Conservation (phyloP, 768 basidiomycete species). For the Gloeostereum incarnatum region DNA sequence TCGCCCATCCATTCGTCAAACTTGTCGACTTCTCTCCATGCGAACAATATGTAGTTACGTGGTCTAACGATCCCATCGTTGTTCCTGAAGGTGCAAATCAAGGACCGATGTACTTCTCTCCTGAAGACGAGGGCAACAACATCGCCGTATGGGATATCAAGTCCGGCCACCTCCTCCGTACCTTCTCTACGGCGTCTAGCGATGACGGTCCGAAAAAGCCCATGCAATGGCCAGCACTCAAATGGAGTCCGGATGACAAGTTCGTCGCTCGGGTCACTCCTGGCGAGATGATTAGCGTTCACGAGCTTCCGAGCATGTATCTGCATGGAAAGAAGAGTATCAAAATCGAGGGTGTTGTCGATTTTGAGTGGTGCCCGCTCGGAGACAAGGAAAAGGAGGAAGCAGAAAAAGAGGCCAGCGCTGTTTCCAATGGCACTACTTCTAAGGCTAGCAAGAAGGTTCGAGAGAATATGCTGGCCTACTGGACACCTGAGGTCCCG, state of each 20-base stretch:
- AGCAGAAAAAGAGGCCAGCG: conserved; percentile 39
- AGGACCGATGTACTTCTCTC: conserved; percentile 80
- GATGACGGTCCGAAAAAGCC: conserved; percentile 66
- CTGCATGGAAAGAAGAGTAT: conserved; percentile 93
- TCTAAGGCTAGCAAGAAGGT: conserved; percentile 50
- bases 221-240: conserved; percentile 91
- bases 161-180: conserved; percentile 84
- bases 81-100: conserved; percentile 74
- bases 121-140: conserved; percentile 94
- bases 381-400: conserved; percentile 85
- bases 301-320: conserved; percentile 91
- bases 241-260: conserved; percentile 97
- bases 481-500: conserved; percentile 94
- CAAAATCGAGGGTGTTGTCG: conserved; percentile 94
- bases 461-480: conserved; percentile 89
- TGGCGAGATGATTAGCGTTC: conserved; percentile 91
- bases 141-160: conserved; percentile 99
- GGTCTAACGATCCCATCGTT: conserved; percentile 90
- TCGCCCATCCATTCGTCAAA: conserved; percentile 92
- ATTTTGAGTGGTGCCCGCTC: conserved; percentile 97
- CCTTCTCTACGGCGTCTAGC: conserved; percentile 65
- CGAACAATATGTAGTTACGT: conserved; percentile 94
- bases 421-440: conserved; percentile 22
- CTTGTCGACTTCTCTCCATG: conserved; percentile 96
- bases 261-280: conserved; percentile 85